Base-by-base conservation (phyloP, 2,329 filamentous ascomycete genomes). In the Colletotrichum sp. region DNA sequence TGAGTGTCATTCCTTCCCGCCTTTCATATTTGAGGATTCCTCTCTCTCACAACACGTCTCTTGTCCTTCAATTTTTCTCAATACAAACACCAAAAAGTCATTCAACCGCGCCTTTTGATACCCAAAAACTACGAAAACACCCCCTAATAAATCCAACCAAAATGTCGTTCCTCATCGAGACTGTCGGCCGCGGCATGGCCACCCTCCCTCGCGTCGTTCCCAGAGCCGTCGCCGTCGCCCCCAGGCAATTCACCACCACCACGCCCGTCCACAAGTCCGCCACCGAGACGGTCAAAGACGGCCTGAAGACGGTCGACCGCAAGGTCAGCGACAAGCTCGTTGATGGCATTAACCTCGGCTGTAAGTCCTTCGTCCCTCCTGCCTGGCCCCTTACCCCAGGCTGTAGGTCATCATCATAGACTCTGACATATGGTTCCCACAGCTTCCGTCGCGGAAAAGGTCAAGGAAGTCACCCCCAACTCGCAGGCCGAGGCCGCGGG, bases 241-340 rank as follows among this genome's bases (percentile, higher is more conserved):
- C 88, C 13, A 86, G 90, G 69, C 82, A 87, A 49, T 92, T 93
- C 84, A 88, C 87, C 76, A 89, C 89, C 15, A 86, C 85, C 67
- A 77, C 86, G 12, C 82, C 83, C 3, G 78, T 83, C 10, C 86
- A 86, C 63, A 92, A 91, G 85, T 85, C 87, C 12, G 85, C 88
- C 4, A 85, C 89, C 68, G 90, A 93, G 72, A 79, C 87, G 0
- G 89, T 90, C 79, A 93, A 93, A 84, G 91, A 93, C 77, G 88
- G 88, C 5, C 83, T 91, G 73, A 92, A 93, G 84, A 85, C 84
- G 8, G 90, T 92, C 8, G 91, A 93, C 84, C 87, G 90, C 34
- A 87, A 85, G 66, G 90, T 93, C 57, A 89, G 89, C 75, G 89
- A 92, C 81, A 93, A 92, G 81, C 81, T 93, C 21, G 89, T 93